A percentile compares a stretch with the other conserved stretches of the same genome.
Conservation (phyloP, 2,329 filamentous ascomycete species). For the Ilyonectria sp. region DNA sequence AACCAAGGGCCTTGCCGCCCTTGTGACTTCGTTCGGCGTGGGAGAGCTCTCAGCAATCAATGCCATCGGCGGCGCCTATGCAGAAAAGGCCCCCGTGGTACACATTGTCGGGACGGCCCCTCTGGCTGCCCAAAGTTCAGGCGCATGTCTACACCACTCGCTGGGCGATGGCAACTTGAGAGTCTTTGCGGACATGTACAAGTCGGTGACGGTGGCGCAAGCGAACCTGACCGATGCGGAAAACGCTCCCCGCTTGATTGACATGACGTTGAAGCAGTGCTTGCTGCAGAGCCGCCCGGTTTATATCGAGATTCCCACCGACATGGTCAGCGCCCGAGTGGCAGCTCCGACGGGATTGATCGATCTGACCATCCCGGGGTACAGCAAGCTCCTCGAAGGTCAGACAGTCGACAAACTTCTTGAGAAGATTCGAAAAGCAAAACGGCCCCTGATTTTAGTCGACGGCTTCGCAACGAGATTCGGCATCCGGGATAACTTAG, state of each 20-base stretch:
- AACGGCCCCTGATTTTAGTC: conserved; percentile 65
- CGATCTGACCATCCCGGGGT: neutral
- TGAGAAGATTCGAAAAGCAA: conserved; percentile 58
- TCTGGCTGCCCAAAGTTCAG: conserved; percentile 57
- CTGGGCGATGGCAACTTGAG: conserved; percentile 68
- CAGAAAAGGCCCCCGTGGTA: conserved; percentile 69
- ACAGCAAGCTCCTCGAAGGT: neutral
- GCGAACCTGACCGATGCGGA: conserved; percentile 34
- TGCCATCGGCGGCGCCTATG: conserved; percentile 70
- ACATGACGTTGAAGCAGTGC: conserved; percentile 10
- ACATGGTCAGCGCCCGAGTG: conserved; percentile 19
- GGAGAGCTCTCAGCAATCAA: conserved; percentile 72
- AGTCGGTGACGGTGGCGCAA: conserved; percentile 64
- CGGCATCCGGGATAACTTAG: conserved; percentile 58
- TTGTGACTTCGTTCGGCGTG: conserved; percentile 74
- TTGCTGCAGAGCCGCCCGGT: conserved; percentile 15
- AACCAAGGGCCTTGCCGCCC: conserved; percentile 63
- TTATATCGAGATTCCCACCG: conserved; percentile 23
- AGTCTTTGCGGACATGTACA: conserved; percentile 64
- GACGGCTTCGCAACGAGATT: conserved; percentile 64
- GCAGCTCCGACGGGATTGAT: neutral
- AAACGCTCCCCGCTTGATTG: conserved; percentile 8
- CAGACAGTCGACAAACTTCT: neutral
- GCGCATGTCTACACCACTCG: conserved; percentile 66
- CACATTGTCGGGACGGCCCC: conserved; percentile 71